phyloP scores from a whole-genome alignment of 1,284 basidiomycete genomes.

The Malassezia pachydermatis region DNA sequence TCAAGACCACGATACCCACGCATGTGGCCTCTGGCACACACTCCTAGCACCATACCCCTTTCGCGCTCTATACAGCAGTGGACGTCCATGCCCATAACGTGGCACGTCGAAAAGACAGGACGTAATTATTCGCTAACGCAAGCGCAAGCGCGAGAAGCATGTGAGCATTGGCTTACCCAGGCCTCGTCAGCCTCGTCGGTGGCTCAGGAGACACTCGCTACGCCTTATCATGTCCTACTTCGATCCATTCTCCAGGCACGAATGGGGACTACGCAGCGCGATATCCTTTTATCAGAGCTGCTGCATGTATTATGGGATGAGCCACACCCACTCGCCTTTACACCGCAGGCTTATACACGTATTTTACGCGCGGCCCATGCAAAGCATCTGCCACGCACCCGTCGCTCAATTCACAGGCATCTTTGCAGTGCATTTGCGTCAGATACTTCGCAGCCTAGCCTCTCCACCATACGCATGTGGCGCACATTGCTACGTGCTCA shows the following conservation, averaged over 20 bases:
- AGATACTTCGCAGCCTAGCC: no score
- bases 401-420: conserved; percentile 1
- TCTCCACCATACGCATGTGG: conserved; percentile 11
- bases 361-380: neutral
- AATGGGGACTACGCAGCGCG: conserved; percentile 2
- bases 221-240: neutral
- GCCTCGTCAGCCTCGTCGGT: no score
- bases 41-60: no score
- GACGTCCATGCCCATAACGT: no score
- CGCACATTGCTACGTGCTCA: conserved; percentile 13
- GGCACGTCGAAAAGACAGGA: no score
- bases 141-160: neutral
- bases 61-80: no score
- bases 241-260: neutral
- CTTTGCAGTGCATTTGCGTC: neutral
- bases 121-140: no score
- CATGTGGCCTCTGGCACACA: no score
- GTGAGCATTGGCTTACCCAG: neutral
- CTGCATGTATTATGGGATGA: neutral
- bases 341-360: neutral
- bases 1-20: no score
- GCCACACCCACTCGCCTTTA: neutral
- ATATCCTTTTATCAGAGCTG: conserved; percentile 8
- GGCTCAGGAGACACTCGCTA: no score
- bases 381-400: neutral